A percentile compares a stretch with the other conserved stretches of the same genome.
Evolutionary conservation across 177 flowering plant genomes (phyloP).

Genomic region (Telopea speciosissima): DNA sequence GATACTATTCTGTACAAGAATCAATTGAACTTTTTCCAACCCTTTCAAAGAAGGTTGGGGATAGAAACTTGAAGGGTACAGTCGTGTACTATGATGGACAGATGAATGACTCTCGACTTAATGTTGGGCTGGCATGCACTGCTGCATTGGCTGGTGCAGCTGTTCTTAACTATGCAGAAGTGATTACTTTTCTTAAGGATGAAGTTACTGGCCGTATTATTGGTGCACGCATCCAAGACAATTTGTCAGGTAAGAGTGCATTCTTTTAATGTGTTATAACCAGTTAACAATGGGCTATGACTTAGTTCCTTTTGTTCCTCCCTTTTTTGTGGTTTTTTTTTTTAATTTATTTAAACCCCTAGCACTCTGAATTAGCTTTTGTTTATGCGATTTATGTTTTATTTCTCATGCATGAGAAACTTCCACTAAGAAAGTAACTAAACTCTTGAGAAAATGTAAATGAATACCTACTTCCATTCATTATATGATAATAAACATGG

Average conservation of each 20-base stretch:
- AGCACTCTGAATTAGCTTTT: not conserved
- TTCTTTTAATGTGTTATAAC: not conserved
- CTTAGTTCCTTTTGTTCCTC: not conserved
- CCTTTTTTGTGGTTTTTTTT: not conserved
- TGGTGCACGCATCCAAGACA: slow-evolving; percentile 81
- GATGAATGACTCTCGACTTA: slow-evolving; percentile 94
- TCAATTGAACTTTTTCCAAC: slow-evolving; percentile 94
- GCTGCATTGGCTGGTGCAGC: slow-evolving; percentile 98
- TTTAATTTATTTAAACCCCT: not conserved
- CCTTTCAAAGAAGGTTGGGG: slow-evolving; percentile 68
- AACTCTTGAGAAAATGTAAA: not conserved
- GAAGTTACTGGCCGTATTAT: slow-evolving; percentile 51
- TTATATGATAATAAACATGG: too few relatives aligned
- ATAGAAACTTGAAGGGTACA: slow-evolving; percentile 76
- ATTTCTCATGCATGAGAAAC: not conserved
- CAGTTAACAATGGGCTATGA: not conserved
- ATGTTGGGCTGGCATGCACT: slow-evolving; percentile 89
- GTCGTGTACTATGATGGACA: slow-evolving; percentile 99
- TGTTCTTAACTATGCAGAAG: slow-evolving; percentile 95
- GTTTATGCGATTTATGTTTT: not conserved
- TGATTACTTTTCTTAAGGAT: slow-evolving; percentile 74
- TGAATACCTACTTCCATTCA: not conserved
- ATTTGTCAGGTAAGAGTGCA: slow-evolving; percentile 54
- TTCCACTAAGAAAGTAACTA: not conserved
- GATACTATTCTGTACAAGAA: slow-evolving; percentile 89